These are phyloP conservation scores for Hygrocybe punicea DNA, from an alignment of 768 basidiomycete genomes.

Conservation along the genomic window DNA sequence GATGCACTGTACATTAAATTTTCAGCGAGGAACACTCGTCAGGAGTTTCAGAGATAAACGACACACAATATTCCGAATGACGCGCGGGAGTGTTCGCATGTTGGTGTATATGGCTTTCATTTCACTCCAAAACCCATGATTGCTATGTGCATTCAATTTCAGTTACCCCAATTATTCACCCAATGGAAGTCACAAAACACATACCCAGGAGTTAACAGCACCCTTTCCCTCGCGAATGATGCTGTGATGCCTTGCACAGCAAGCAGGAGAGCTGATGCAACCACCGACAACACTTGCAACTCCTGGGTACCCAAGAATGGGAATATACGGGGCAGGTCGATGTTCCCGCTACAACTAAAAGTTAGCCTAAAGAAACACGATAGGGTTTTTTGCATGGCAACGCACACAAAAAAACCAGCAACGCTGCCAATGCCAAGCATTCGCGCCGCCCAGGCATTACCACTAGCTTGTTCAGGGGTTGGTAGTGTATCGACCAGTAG, in stretches of 20 bases:
- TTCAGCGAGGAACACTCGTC: not conserved
- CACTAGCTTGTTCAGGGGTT: slow-evolving; percentile 67
- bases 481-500: slow-evolving; percentile 85
- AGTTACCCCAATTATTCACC: too few relatives aligned
- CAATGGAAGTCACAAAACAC: not conserved
- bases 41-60: not conserved
- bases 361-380: slow-evolving; percentile 23
- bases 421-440: slow-evolving; percentile 88
- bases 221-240: slow-evolving; percentile 64
- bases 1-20: slow-evolving; percentile 49
- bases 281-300: slow-evolving; percentile 73
- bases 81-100: slow-evolving; percentile 61
- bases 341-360: slow-evolving; percentile 58
- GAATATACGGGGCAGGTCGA: slow-evolving; percentile 66
- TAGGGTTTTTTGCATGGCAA: slow-evolving; percentile 12
- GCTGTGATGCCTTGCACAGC: slow-evolving; percentile 62
- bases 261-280: slow-evolving; percentile 68
- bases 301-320: slow-evolving; percentile 79
- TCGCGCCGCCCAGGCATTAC: slow-evolving; percentile 94
- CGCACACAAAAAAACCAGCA: slow-evolving; percentile 84
- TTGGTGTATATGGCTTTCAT: slow-evolving; percentile 70
- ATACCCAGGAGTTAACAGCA: slow-evolving; percentile 45
- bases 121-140: slow-evolving; percentile 34
- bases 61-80: slow-evolving; percentile 79
- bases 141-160: not conserved